Conservation (phyloP, 441 rosid species). For the Pelargonium citronellum region DNA sequence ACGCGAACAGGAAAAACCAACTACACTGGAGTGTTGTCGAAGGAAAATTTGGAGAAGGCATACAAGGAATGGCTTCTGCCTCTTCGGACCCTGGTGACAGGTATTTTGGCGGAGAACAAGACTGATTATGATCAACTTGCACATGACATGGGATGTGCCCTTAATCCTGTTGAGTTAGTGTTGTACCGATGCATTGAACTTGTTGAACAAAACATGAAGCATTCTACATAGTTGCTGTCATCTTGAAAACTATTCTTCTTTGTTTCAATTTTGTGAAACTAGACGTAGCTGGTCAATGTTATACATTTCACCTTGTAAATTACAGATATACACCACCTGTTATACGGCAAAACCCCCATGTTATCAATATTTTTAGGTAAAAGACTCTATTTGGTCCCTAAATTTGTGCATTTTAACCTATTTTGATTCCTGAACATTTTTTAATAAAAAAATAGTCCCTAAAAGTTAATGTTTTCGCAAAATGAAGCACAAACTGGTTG, state of each 20-base stretch:
- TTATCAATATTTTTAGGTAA: too few species aligned
- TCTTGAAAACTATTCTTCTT: not conserved
- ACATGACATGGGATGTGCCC: conserved; percentile 31
- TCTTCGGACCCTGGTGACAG: conserved; percentile 50
- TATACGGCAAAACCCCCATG: too few species aligned
- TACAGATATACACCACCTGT: too few species aligned
- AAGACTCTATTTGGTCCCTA: too few species aligned
- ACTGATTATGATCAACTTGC: conserved; percentile 35
- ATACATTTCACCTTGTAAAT: not conserved
- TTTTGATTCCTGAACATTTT: too few species aligned
- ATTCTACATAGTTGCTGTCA: conserved; percentile 6
- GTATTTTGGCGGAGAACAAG: conserved; percentile 43
- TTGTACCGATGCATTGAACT: conserved; percentile 84
- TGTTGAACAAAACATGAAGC: conserved; percentile 56
- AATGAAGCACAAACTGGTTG: too few species aligned
- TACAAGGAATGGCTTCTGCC: conserved; percentile 81
- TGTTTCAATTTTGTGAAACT: not conserved
- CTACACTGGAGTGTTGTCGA: conserved; percentile 40
- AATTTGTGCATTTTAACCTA: too few species aligned
- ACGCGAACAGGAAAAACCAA: conserved; percentile 44
- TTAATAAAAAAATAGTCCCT: too few species aligned
- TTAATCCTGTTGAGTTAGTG: conserved; percentile 65
- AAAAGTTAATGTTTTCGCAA: too few species aligned
- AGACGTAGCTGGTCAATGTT: not conserved
- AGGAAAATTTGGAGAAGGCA: conserved; percentile 52